Conservation (phyloP, 2,329 filamentous ascomycete genomes). For the Aspergillus ochraceoroseus region DNA sequence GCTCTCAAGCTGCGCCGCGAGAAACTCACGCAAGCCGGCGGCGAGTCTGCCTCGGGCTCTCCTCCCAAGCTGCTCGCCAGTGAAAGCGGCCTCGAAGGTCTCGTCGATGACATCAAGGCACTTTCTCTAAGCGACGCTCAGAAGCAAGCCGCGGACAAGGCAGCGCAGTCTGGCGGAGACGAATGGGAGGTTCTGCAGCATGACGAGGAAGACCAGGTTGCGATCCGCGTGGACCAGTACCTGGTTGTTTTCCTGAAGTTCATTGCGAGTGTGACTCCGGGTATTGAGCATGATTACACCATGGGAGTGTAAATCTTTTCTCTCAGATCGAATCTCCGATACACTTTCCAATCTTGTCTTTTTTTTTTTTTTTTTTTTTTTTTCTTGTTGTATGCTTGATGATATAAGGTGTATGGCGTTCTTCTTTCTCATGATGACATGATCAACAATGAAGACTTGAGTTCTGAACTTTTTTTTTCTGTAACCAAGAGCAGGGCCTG, state of each 20-base stretch:
- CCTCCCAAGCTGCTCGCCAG: conserved; percentile 19
- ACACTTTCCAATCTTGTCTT: not conserved
- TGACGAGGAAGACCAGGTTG: conserved; percentile 46
- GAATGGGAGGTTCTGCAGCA: conserved; percentile 62
- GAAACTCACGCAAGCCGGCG: conserved; percentile 66
- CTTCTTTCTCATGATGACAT: not conserved
- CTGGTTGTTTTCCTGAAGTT: conserved; percentile 56
- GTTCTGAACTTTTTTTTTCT: no score
- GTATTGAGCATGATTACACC: conserved; percentile 96
- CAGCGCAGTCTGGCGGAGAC: conserved; percentile 44
- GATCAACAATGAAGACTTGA: no score
- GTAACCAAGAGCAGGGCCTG: no score
- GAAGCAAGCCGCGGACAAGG: conserved; percentile 16
- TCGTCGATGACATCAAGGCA: conserved; percentile 74
- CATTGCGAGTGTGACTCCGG: conserved; percentile 85
- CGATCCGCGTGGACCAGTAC: conserved; percentile 50
- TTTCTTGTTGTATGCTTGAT: not conserved
- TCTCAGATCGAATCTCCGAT: conserved; percentile 1
- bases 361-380: conserved; percentile 4
- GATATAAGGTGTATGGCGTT: not conserved
- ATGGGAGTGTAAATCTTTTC: conserved; percentile 68
- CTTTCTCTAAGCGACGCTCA: conserved; percentile 53
- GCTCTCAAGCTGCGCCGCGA: conserved; percentile 83
- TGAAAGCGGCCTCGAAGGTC: conserved; percentile 67
- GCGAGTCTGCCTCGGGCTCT: conserved; percentile 43